phyloP scores from a whole-genome alignment of 331 rosid species.

The Quercus phellos region DNA sequence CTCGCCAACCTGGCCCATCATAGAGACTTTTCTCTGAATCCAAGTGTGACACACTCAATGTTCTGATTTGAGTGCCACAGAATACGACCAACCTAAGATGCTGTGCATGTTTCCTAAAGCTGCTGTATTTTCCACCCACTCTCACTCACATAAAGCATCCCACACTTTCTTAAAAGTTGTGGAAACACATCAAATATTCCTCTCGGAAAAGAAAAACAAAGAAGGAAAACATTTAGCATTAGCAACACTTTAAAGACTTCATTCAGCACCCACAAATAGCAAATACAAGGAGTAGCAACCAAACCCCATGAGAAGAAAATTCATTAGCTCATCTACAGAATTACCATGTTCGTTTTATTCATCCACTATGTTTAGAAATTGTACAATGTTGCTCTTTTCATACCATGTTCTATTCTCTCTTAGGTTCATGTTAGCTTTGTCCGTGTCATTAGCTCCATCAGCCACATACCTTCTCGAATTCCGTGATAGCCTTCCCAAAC shows the following conservation, averaged over 20 bases:
- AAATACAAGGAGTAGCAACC: neutral
- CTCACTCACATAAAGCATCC: neutral
- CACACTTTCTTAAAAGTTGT: neutral
- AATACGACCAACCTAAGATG: neutral
- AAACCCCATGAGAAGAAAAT: neutral
- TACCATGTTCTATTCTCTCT: neutral
- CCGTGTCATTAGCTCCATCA: constrained; percentile 6
- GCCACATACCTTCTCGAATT: constrained; percentile 12
- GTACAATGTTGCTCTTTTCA: neutral
- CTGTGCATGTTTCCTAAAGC: neutral
- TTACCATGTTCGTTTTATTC: too few relatives aligned
- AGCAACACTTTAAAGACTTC: too few relatives aligned
- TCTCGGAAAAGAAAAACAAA: neutral
- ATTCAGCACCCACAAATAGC: neutral
- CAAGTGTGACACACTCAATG: neutral
- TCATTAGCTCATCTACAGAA: neutral
- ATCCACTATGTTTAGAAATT: too few relatives aligned
- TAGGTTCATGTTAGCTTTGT: neutral
- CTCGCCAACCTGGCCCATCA: constrained; percentile 12
- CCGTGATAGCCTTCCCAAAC: constrained; percentile 6
- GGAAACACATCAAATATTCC: neutral
- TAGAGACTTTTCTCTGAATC: constrained; percentile 14
- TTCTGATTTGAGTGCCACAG: neutral
- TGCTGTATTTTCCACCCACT: neutral
- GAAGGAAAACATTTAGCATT: neutral